Base-by-base conservation (phyloP, 75 land plant species). In the Cryptomeria japonica region DNA sequence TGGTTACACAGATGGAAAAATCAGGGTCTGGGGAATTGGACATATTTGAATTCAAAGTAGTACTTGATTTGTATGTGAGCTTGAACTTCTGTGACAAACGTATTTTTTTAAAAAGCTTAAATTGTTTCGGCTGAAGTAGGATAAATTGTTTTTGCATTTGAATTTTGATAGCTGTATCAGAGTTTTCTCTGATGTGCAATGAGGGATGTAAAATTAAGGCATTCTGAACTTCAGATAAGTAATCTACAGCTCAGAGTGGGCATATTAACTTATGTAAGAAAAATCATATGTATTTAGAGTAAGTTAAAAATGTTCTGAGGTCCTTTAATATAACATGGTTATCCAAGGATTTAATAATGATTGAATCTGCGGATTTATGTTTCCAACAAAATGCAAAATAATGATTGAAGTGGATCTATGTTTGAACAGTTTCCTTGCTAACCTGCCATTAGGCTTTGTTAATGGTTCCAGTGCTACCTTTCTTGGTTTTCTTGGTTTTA, bases 1-100 rank as follows among this genome's bases (percentile, higher is more conserved):
- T 78, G 93, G 93, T 25, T 92, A 92, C 84, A 92, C 93, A 3
- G 93, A 92, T 83, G 93, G 93, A 36, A 80, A 68, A 25, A 92
- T 92, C 79, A 86, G 93, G 28, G 93, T 92, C 19, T 92, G 92
- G 90, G 90, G 88, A 34, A 85, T 85, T 85, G 86, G 86, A 55
- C 86, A 85, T 11, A 3, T 85, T 34, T 85, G 49, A 85, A 53
- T 55, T 82, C 13, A 41, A 25, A 82, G 11, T n/a, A 42, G 49
- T 82, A 28, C 18, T 79, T 39, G 49, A 41, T 28, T 41, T 82
- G 18, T 42, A 82, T 3, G 11, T 1, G 31, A 82, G 44, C 1
- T 82, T 42, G 84, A 82, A 19, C 18, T 44, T 82, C 11, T 6
- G 84, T 79, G 77, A 75, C 16, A 73, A 0, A 22, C 72, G 31